Conservation (phyloP, 73 alveolate species). For the Paramecium primaurelia region DNA sequence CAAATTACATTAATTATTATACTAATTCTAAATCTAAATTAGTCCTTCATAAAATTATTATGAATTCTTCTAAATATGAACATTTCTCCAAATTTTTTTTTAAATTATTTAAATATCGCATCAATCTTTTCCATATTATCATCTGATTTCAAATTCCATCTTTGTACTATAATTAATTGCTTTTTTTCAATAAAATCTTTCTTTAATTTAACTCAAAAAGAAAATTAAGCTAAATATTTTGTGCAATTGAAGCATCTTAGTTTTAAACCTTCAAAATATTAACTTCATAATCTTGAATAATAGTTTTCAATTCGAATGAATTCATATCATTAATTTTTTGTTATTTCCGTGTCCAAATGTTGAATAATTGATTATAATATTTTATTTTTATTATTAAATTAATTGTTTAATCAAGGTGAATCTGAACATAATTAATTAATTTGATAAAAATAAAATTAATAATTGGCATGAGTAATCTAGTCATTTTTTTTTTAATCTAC, state of each 20-base stretch:
- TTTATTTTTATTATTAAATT: background rate
- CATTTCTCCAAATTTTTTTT: slow-evolving; percentile 8
- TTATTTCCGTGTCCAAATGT: background rate
- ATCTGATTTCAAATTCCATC: background rate
- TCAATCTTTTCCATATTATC: background rate
- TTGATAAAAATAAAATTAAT: too few species aligned
- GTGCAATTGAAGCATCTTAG: background rate
- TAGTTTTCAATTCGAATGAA: background rate
- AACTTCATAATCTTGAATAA: background rate
- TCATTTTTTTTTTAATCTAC: background rate
- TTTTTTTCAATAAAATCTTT: background rate
- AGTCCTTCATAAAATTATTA: background rate
- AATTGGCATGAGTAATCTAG: too few species aligned
- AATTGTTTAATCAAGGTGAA: background rate
- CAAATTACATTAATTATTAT: background rate
- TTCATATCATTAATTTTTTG: background rate
- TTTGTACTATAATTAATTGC: background rate
- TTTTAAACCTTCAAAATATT: background rate
- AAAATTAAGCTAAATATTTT: background rate
- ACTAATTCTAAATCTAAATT: background rate
- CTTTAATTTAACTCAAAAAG: background rate
- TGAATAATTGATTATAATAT: background rate
- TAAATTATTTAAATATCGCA: background rate
- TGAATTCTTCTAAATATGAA: background rate
- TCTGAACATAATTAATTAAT: background rate